Conservation (phyloP, 1,139 yeast genomes). For the Candida dubliniensis region DNA sequence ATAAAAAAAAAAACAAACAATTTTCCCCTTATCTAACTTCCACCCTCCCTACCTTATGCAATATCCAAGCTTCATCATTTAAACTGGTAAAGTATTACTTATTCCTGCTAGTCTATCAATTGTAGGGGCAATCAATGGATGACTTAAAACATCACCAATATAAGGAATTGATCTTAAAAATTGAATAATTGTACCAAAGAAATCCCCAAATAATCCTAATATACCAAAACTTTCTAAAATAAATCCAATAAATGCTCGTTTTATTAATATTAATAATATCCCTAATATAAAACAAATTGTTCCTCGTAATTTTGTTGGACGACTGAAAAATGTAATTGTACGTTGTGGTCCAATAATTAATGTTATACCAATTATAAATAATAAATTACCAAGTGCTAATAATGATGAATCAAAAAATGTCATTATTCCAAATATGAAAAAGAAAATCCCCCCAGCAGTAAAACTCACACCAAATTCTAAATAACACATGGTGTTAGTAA, state of each 20-base stretch:
- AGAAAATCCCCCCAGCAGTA: slow-evolving; percentile 81
- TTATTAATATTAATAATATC: slow-evolving; percentile 68
- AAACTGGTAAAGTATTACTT: slow-evolving; percentile 38
- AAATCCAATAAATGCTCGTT: slow-evolving; percentile 83
- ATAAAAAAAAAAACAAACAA: too few species aligned
- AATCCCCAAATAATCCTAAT: slow-evolving; percentile 85
- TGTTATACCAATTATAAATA: slow-evolving; percentile 79
- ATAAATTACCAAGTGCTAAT: slow-evolving; percentile 82
- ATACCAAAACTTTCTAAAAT: slow-evolving; percentile 84
- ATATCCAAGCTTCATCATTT: slow-evolving; percentile 1
- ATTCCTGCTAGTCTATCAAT: slow-evolving; percentile 49
- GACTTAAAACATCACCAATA: slow-evolving; percentile 81
- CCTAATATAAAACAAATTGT: slow-evolving; percentile 78
- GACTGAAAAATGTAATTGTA: slow-evolving; percentile 77
- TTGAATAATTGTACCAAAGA: slow-evolving; percentile 86
- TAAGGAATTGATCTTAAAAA: slow-evolving; percentile 85
- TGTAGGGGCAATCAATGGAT: slow-evolving; percentile 81
- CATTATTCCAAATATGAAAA: slow-evolving; percentile 78
- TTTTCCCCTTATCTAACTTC: too few species aligned
- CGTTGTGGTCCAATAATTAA: slow-evolving; percentile 87
- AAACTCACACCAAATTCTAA: slow-evolving; percentile 90
- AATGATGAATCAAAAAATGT: slow-evolving; percentile 89
- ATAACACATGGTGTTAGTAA: slow-evolving; percentile 1
- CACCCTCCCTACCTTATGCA: too few species aligned
- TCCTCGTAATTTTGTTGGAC: slow-evolving; percentile 87